phyloP scores from a whole-genome alignment of 257 asterid genomes.

The Fraxinus quadrangulata region DNA sequence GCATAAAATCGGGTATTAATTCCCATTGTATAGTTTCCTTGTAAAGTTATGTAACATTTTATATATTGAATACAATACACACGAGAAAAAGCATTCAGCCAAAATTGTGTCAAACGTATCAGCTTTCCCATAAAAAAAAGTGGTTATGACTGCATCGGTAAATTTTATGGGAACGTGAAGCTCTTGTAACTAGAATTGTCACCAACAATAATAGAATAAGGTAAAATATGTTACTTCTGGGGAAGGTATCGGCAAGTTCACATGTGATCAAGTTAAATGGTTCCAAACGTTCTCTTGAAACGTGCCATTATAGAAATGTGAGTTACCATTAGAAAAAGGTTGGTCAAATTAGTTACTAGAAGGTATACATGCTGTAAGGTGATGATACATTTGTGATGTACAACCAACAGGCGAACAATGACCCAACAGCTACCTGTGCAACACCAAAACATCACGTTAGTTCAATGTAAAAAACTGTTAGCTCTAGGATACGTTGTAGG shows the following conservation, averaged over 20 bases:
- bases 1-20: too few relatives aligned
- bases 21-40: too few relatives aligned
- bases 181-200: background rate
- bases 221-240: constrained; percentile 17
- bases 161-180: background rate
- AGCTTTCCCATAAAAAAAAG: background rate
- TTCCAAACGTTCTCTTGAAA: constrained; percentile 23
- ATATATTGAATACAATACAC: too few relatives aligned
- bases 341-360: constrained; percentile 73
- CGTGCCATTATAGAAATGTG: constrained; percentile 38
- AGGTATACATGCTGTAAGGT: constrained; percentile 61
- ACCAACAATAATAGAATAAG: background rate
- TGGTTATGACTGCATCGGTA: background rate
- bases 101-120: background rate
- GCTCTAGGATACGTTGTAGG: constrained; percentile 8
- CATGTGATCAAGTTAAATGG: constrained; percentile 15
- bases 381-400: constrained; percentile 59
- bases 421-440: constrained; percentile 72
- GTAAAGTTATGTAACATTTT: too few relatives aligned
- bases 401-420: constrained; percentile 77
- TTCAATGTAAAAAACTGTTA: constrained; percentile 23
- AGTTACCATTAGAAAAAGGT: constrained; percentile 71
- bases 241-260: constrained; percentile 15
- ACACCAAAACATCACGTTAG: constrained; percentile 31
- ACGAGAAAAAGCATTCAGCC: too few relatives aligned